Evolutionary conservation across 164 flowering plant genomes (phyloP), one percentile per base, ranked within the genome.

Genomic region (Kingdonia uniflora): DNA sequence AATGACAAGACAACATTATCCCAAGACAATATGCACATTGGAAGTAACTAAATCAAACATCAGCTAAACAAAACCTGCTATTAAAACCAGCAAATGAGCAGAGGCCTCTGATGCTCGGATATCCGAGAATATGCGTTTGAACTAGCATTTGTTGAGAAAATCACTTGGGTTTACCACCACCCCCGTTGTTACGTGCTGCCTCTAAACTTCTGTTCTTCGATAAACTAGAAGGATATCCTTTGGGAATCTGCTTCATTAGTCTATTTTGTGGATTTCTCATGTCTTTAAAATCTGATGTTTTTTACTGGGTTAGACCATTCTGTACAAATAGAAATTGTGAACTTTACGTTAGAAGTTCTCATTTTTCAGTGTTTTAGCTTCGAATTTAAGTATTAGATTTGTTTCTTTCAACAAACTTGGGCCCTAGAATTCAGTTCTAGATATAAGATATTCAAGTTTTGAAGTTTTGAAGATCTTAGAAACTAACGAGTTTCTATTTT

Each of bases 61-160:
- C 46, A 64, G 46, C 57, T 14, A 42, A 35, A 20, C 4, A 29
- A 29, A 29, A 29, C 35, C 35, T 29, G 4, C 35, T 29, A 3
- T 8, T 29, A 29, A 44, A 11, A 53, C 40, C 42, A 52, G 29
- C 12, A 49, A 64, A 45, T 22, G 54, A 52, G 1, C 39, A 37
- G 29, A 12, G 21, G 49, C 49, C 48, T 37, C 42, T 48, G 50
- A n/a, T 5, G 16, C 43, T 48, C 1, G 60, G 57, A 67, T 67
- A 67, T 62, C 54, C 66, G 6, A 4, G 74, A 74, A 74, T 74
- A 70, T 71, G 70, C 75, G 54, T 65, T 64, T 39, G 46, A 62
- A 70, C 54, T 43, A 50, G 33, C 48, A 49, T 38, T 54, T 49
- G 38, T 62, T n/a, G 15, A 49, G 71, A 56, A 57, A 61, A 37